A percentile compares a stretch with the other conserved stretches of the same genome.
These are phyloP conservation scores for Leptodontidium sp. DNA, from an alignment of 2,329 filamentous ascomycete species.

Conservation along the genomic window DNA sequence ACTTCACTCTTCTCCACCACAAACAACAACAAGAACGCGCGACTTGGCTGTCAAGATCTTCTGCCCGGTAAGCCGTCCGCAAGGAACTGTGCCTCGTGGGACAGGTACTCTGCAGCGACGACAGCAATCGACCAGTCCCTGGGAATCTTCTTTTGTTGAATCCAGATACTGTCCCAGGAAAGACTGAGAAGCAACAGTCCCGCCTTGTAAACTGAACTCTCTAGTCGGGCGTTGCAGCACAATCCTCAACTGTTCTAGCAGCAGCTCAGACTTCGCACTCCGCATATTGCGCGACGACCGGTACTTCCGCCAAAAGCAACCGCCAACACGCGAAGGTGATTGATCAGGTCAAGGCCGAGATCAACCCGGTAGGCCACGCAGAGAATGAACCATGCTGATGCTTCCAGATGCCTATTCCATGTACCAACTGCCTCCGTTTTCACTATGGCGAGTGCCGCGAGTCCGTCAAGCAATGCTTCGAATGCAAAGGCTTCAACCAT, in stretches of 20 bases:
- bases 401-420: conserved; percentile 32
- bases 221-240: background rate
- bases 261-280: background rate
- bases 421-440: conserved; percentile 38
- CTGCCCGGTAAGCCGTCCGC: no score
- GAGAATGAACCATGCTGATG: background rate
- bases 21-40: background rate
- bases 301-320: background rate
- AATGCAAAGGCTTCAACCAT: conserved; percentile 34
- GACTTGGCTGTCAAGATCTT: background rate
- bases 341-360: background rate
- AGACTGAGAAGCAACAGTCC: background rate
- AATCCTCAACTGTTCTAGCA: background rate
- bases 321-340: conserved; percentile 5
- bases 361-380: background rate
- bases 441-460: conserved; percentile 37
- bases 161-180: no score
- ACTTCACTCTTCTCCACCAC: background rate
- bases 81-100: background rate
- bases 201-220: background rate
- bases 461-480: conserved; percentile 31
- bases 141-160: no score
- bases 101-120: background rate
- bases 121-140: no score
- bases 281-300: background rate